Base-by-base conservation (phyloP, 805 yeast species). In the Cephaloascus fragrans region DNA sequence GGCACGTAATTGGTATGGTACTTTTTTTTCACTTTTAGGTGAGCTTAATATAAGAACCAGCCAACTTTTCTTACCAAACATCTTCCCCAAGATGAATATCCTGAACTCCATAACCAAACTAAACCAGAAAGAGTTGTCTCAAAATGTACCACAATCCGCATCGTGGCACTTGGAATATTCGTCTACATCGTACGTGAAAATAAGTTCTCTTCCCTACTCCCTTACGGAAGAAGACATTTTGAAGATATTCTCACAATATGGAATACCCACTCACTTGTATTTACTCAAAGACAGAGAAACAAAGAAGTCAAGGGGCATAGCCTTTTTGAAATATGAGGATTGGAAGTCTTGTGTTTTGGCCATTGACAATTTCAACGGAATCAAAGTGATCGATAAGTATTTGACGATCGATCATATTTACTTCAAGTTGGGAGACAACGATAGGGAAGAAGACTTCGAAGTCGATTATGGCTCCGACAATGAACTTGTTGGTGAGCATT, bases 141-240 rank as follows among this genome's bases (percentile, higher is more conserved):
- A 60, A 5, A 77, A 80, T 12, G 71, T 77, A 1, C 57, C 81
- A 0, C 67, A 71, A 28, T 59, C 65, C 3, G 85, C 83, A 1
- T 87, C 96, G 4, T 90, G 97, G 97, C 97, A 90, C 55, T 69
- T 76, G 43, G 95, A 89, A 47, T 87, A 79, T 52, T 62, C 62
- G 18, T 89, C 87, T 45, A 73, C 90, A 1, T 78, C 90, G 1
- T 87, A 80, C 52, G 66, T 89, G 1, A 83, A 67, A 50, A 77
- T 90, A n/a, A 90, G 95, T 1, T 76, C 80, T 3, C 55, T 90
- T 9, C 80, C 87, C 8, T 59, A 51, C 14, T 74, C 75, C 26
- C 55, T 87, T 19, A 76, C 75, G 6, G 96, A 87, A 52, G 77
- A 78, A 36, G 97, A 90, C 53, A 56, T 90, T 0, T 50, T 88